Evolutionary conservation across 2,329 filamentous ascomycete species (phyloP).

Genomic region (Nemania serpens): DNA sequence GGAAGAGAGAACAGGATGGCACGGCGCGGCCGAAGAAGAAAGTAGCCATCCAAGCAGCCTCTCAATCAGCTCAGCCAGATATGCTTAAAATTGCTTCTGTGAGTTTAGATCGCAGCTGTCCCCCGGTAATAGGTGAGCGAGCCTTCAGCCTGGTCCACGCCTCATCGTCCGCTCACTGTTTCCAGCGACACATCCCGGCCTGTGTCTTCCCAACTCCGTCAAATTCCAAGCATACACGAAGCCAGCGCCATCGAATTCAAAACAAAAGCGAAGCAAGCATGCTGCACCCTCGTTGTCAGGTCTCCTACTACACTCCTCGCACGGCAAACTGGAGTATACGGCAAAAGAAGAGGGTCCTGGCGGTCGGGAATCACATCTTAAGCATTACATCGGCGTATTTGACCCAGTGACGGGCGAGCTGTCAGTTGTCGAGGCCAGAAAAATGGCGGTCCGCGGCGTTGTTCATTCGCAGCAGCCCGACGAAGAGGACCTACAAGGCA

Average conservation of each 20-base stretch:
- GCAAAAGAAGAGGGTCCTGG: slow-evolving; percentile 56
- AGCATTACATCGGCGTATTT: slow-evolving; percentile 69
- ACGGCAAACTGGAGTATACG: slow-evolving; percentile 64
- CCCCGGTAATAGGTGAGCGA: slow-evolving; percentile 58
- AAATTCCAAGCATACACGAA: slow-evolving; percentile 57
- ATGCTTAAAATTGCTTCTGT: slow-evolving; percentile 54
- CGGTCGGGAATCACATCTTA: slow-evolving; percentile 52
- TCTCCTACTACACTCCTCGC: slow-evolving; percentile 62
- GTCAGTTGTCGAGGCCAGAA: slow-evolving; percentile 66
- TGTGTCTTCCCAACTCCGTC: slow-evolving; percentile 44
- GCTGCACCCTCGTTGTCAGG: slow-evolving; percentile 48
- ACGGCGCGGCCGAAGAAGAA: slow-evolving; percentile 55
- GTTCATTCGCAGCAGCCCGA: slow-evolving; percentile 61
- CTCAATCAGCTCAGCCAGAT: slow-evolving; percentile 40
- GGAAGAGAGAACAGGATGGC: slow-evolving; percentile 55
- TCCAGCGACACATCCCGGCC: slow-evolving; percentile 49
- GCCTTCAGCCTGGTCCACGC: slow-evolving; percentile 2
- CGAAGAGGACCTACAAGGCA: slow-evolving; percentile 50
- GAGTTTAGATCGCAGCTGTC: slow-evolving; percentile 51
- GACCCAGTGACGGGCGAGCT: slow-evolving; percentile 64
- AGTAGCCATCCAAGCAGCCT: slow-evolving; percentile 49
- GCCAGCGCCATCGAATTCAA: slow-evolving; percentile 39
- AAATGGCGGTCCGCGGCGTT: slow-evolving; percentile 63
- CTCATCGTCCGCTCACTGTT: slow-evolving; percentile 28
- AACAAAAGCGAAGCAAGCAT: slow-evolving; percentile 47